phyloP scores from a whole-genome alignment of 2,329 filamentous ascomycete species.

The Hypoxylon sp. region DNA sequence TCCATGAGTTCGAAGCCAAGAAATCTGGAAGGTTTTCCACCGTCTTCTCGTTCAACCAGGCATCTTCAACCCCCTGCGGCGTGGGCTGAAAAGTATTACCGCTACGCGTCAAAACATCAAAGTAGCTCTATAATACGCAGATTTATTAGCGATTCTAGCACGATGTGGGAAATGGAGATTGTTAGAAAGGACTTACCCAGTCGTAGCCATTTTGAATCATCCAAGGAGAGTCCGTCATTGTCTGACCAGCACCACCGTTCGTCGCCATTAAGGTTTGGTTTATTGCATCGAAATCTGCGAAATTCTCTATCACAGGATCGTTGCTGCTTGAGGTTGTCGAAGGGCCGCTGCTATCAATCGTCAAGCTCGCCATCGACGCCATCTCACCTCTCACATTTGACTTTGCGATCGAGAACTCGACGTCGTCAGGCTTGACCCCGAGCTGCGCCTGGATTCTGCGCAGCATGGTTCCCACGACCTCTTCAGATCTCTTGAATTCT shows the following conservation, averaged over 20 bases:
- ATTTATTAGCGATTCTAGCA: conserved; percentile 32
- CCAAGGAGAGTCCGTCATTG: conserved; percentile 45
- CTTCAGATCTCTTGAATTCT: conserved; percentile 63
- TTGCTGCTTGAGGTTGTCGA: conserved; percentile 32
- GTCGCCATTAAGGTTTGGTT: conserved; percentile 30
- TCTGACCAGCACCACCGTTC: conserved; percentile 21
- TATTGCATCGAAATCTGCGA: conserved; percentile 40
- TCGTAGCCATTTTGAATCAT: conserved; percentile 48
- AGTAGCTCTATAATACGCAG: conserved; percentile 46
- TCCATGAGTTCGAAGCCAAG: conserved; percentile 45
- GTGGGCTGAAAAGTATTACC: conserved; percentile 42
- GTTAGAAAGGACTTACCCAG: conserved; percentile 48
- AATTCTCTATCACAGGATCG: conserved; percentile 29
- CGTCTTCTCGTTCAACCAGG: conserved; percentile 45
- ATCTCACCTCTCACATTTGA: conserved; percentile 22
- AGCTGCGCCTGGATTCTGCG: conserved; percentile 56
- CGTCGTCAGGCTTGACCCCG: conserved; percentile 29
- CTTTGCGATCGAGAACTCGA: conserved; percentile 8
- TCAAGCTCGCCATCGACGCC: conserved; percentile 42
- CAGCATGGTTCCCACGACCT: conserved; percentile 63
- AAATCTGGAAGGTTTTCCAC: conserved; percentile 46
- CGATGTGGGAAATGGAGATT: background rate
- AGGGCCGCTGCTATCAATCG: conserved; percentile 33
- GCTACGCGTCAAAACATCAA: conserved; percentile 48
- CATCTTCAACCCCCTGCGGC: conserved; percentile 42